phyloP scores from a whole-genome alignment of 306 rosid genomes.

The Rubus idaeus region DNA sequence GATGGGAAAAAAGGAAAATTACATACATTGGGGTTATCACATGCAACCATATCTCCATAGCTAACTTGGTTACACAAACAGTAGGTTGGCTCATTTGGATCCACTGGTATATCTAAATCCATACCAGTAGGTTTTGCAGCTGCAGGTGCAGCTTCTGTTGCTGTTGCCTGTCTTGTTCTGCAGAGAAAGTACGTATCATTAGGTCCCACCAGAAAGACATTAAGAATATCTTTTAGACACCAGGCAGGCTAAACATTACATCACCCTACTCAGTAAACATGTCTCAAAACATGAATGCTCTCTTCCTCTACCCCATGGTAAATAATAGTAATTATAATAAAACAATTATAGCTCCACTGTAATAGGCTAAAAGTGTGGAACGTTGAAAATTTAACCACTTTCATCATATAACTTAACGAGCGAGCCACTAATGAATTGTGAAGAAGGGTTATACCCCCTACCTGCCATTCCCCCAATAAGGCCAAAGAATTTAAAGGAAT shows the following conservation, averaged over 20 bases:
- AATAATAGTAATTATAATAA: too few relatives aligned
- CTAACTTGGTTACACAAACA: constrained; percentile 61
- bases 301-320: not conserved
- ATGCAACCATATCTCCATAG: constrained; percentile 68
- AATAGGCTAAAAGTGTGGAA: too few relatives aligned
- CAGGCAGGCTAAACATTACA: not conserved
- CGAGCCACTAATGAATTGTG: not conserved
- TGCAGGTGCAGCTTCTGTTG: constrained; percentile 28
- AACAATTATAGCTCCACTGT: not conserved
- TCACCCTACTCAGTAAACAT: not conserved
- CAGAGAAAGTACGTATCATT: not conserved
- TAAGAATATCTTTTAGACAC: not conserved
- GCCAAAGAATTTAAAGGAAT: not conserved
- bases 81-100: constrained; percentile 65
- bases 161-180: constrained; percentile 37
- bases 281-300: not conserved
- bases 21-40: constrained; percentile 53
- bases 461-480: not conserved
- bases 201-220: not conserved
- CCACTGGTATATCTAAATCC: constrained; percentile 56
- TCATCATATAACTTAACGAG: not conserved
- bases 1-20: not conserved
- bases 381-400: not conserved
- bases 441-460: not conserved
- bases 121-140: constrained; percentile 40